Evolutionary conservation across 768 basidiomycete genomes (phyloP).

Genomic region (Megacollybia marginata): DNA sequence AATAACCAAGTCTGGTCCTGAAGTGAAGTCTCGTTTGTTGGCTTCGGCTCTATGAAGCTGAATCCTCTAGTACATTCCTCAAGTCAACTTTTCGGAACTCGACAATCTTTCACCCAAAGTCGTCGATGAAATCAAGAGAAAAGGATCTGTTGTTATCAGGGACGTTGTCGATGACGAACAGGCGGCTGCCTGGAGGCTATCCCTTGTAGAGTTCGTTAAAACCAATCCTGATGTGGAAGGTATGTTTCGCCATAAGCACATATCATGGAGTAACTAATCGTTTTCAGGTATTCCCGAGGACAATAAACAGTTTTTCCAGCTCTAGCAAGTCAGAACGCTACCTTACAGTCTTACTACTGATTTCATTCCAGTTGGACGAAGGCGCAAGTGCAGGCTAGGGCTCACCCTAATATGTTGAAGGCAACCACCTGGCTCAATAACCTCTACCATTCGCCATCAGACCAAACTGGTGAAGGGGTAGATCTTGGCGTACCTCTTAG

Average conservation of each 20-base stretch:
- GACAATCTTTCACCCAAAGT: constrained; percentile 35
- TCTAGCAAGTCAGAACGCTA: constrained; percentile 44
- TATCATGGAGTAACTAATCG: neutral
- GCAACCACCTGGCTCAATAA: constrained; percentile 55
- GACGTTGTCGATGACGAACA: constrained; percentile 51
- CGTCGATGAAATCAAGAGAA: constrained; percentile 41
- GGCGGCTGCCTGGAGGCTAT: constrained; percentile 51
- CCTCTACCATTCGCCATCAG: constrained; percentile 43
- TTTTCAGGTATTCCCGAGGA: constrained; percentile 41
- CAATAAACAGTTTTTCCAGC: constrained; percentile 68
- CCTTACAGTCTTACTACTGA: neutral
- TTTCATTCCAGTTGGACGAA: constrained; percentile 29
- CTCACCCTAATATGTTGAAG: constrained; percentile 58
- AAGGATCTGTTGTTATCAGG: constrained; percentile 54
- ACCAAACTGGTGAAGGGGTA: constrained; percentile 37
- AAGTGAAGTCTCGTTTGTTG: constrained; percentile 27
- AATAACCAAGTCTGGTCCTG: constrained; percentile 38
- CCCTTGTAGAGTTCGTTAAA: constrained; percentile 47
- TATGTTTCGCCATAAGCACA: constrained; percentile 12
- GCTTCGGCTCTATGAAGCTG: neutral
- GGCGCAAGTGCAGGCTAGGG: constrained; percentile 58
- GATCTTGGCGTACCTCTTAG: constrained; percentile 54
- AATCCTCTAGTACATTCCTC: constrained; percentile 45
- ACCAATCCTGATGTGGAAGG: constrained; percentile 52
- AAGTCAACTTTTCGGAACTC: constrained; percentile 52